These are phyloP conservation scores for Aspergillus novofumigatus DNA, from an alignment of 2,329 filamentous ascomycete genomes.

Conservation along the genomic window DNA sequence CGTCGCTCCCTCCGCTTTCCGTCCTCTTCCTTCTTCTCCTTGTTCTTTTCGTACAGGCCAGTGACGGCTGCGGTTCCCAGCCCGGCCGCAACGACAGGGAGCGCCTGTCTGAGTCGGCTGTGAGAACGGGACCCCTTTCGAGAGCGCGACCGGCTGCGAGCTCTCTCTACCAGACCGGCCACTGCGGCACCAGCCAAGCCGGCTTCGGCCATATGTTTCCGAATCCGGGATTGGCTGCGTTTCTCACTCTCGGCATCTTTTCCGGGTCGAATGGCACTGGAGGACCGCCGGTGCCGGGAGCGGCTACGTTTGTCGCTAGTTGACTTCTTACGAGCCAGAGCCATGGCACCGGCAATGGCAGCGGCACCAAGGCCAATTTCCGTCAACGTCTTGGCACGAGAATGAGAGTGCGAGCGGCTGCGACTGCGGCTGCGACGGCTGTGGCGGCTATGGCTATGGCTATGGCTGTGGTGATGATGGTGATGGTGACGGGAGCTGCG, in stretches of 20 bases:
- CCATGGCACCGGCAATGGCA: constrained; percentile 57
- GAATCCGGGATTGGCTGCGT: constrained; percentile 47
- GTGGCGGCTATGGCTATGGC: constrained; percentile 22
- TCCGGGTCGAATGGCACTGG: constrained; percentile 25
- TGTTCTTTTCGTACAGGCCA: constrained; percentile 60
- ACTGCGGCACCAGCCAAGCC: constrained; percentile 60
- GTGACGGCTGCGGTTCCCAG: constrained; percentile 58
- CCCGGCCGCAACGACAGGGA: constrained; percentile 59
- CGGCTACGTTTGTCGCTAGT: constrained; percentile 47
- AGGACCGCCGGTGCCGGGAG: constrained; percentile 39
- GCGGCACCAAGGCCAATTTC: constrained; percentile 52
- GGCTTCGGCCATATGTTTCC: constrained; percentile 57
- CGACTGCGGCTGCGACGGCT: constrained; percentile 34
- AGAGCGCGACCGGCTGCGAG: constrained; percentile 55
- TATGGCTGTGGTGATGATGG: constrained; percentile 24
- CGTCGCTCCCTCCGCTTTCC: constrained; percentile 38
- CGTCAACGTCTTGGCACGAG: constrained; percentile 50
- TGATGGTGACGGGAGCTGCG: constrained; percentile 32
- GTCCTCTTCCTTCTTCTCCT: constrained; percentile 55
- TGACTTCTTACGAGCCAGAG: constrained; percentile 53
- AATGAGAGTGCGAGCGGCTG: constrained; percentile 46
- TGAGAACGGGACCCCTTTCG: constrained; percentile 49
- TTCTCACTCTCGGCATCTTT: constrained; percentile 20
- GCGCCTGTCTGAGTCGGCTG: constrained; percentile 53
- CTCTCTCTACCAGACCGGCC: constrained; percentile 56